These are phyloP conservation scores for Aureobasidium sp. DNA, from an alignment of 2,329 filamentous ascomycete genomes.

Conservation along the genomic window DNA sequence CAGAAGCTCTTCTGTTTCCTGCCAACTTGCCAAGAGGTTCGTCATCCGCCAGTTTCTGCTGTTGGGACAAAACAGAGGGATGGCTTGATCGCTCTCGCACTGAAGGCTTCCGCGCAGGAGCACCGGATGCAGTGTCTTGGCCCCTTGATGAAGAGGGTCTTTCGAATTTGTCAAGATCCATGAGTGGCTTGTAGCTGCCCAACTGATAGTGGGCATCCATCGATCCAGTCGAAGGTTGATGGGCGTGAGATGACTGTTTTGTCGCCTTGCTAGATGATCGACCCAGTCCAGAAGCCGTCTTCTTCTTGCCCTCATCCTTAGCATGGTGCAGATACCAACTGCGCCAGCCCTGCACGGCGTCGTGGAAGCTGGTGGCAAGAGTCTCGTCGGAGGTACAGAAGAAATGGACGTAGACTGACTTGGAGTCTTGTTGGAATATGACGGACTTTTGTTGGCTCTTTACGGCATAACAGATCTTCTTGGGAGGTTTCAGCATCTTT, in stretches of 20 bases:
- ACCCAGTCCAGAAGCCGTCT: neutral
- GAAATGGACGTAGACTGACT: slow-evolving; percentile 84
- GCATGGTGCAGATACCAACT: slow-evolving; percentile 84
- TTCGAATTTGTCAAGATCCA: slow-evolving; percentile 54
- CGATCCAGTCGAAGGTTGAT: slow-evolving; percentile 22
- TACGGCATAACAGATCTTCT: slow-evolving; percentile 75
- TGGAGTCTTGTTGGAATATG: slow-evolving; percentile 66
- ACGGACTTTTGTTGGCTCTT: slow-evolving; percentile 83
- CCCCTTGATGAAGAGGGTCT: slow-evolving; percentile 30
- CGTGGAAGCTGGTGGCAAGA: slow-evolving; percentile 61
- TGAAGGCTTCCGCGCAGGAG: slow-evolving; percentile 26
- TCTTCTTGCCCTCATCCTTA: slow-evolving; percentile 48
- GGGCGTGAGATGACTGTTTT: slow-evolving; percentile 8
- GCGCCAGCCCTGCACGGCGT: slow-evolving; percentile 69
- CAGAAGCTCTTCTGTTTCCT: slow-evolving; percentile 14
- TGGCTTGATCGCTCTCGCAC: slow-evolving; percentile 29
- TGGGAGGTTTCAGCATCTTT: slow-evolving; percentile 71
- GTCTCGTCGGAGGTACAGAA: slow-evolving; percentile 70
- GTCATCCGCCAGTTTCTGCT: slow-evolving; percentile 23
- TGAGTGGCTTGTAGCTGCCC: slow-evolving; percentile 58
- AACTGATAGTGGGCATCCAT: slow-evolving; percentile 50
- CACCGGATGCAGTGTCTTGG: neutral
- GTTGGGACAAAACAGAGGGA: slow-evolving; percentile 24
- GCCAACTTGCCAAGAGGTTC: slow-evolving; percentile 27
- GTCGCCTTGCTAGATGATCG: slow-evolving; percentile 7